These are phyloP conservation scores for Colletotrichum godetiae DNA, from an alignment of 2,329 filamentous ascomycete genomes.

Conservation along the genomic window DNA sequence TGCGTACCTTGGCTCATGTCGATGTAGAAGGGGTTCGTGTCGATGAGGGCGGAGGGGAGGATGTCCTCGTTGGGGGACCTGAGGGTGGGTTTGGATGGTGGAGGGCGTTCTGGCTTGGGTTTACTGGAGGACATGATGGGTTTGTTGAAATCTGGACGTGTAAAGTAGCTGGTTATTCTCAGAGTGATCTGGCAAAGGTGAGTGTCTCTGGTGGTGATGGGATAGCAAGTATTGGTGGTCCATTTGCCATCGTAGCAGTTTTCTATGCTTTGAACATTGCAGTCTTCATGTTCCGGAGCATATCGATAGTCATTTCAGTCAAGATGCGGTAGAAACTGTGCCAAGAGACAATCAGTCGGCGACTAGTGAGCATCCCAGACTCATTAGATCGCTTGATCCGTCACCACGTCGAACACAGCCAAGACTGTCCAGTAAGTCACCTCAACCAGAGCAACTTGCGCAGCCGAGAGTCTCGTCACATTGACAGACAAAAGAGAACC, in stretches of 20 bases:
- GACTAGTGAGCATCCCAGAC: background rate
- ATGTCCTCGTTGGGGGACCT: background rate
- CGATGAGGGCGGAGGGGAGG: background rate
- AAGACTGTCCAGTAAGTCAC: background rate
- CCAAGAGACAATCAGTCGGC: background rate
- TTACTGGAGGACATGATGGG: background rate
- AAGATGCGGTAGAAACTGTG: background rate
- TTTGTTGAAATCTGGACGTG: background rate
- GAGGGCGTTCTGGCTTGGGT: background rate
- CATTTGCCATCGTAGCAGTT: background rate
- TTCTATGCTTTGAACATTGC: background rate
- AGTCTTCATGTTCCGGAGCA: background rate
- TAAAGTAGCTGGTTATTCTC: background rate
- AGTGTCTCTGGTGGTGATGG: background rate
- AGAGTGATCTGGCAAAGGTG: background rate
- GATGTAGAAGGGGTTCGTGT: background rate
- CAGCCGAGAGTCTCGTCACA: background rate
- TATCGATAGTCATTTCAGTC: background rate
- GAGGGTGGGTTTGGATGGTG: background rate
- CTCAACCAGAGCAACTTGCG: background rate
- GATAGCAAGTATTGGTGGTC: background rate
- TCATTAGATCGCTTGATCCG: background rate
- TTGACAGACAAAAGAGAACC: background rate
- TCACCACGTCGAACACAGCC: background rate
- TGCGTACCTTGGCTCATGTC: background rate